Base-by-base conservation (phyloP, 2,329 filamentous ascomycete species). In the Neofusicoccum sp. region DNA sequence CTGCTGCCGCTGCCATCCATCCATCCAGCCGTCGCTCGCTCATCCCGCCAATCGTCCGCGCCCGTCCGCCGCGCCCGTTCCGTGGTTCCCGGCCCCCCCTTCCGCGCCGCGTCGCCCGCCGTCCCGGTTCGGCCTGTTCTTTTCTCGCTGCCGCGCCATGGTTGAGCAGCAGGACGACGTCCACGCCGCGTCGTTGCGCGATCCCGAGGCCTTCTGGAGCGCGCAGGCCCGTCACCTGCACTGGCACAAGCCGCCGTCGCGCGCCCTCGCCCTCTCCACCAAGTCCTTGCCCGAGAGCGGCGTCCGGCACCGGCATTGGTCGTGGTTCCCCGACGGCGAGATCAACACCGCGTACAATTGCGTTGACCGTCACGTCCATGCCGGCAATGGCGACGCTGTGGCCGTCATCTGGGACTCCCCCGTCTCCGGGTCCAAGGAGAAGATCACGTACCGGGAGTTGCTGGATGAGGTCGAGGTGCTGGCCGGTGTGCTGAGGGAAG, bases 261-360 rank as follows among this genome's bases (percentile, higher is more conserved):
- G 81, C 0, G 83, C 85, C 0, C 81, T 96, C 24, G 77, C 78
- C 3, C 79, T 77, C 40, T 82, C 80, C 20, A 85, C 81, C 49
- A 93, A 90, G 75, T 84, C 79, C 6, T 79, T 95, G 3, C 75
- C 80, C 58, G 83, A 77, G 65, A 87, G 86, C 60, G 76, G 80
- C n/a, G 57, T 49, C 9, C 87, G 96, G 14, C 87, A 96, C 71
- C 82, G 86, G 43, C 86, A 89, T 70, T 97, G 93, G 92, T 84
- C 86, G 64, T 98, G 93, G 93, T 97, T 96, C 67, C 85, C 90
- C 0, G 90, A 86, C 64, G 93, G 93, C 64, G 87, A 95, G 77
- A 90, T 98, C 67, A 95, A 89, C 40, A 96, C 91, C 0, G 91
- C 89, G 66, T 96, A 91, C 79, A 98, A 97, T 73, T 96, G 91